Evolutionary conservation across 2,329 filamentous ascomycete species (phyloP), one percentile per base, ranked within the genome.

Genomic region (Decorospora gaudefroyi): DNA sequence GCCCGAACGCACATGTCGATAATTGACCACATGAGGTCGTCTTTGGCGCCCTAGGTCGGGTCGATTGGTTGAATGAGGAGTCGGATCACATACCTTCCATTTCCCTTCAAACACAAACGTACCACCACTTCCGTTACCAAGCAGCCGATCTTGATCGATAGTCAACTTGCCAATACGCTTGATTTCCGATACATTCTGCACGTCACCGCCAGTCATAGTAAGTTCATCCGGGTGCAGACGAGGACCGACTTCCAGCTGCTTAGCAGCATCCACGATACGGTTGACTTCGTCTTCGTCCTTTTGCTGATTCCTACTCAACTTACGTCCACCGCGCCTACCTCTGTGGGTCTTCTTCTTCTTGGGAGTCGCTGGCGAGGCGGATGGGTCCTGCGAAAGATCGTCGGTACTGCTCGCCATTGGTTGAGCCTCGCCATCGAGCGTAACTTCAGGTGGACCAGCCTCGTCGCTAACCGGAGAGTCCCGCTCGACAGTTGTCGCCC

Each of bases 31-130:
- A n/a, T n/a, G n/a, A n/a, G n/a, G n/a, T n/a, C n/a, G n/a, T n/a
- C n/a, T n/a, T n/a, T n/a, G n/a, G n/a, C n/a, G n/a, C n/a, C n/a
- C n/a, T n/a, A n/a, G n/a, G n/a, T n/a, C n/a, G n/a, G n/a, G n/a
- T n/a, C n/a, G n/a, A n/a, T n/a, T n/a, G n/a, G n/a, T n/a, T n/a
- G n/a, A n/a, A 7, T 25, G n/a, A n/a, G n/a, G n/a, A n/a, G n/a
- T n/a, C n/a, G n/a, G n/a, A n/a, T n/a, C n/a, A 55, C 67, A 55
- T 59, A 71, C 68, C 48, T 95, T 93, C 67, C 95, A 97, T 40
- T 85, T 88, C n/a, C 93, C 93, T 34, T 89, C 86, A 69, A 93
- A 97, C 0, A 99, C 93, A 39, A 95, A 84, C 0, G 93, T 99
- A n/a, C 93, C 93, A 65, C 96, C 95, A 69, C 92, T 97, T 41